A percentile compares a stretch with the other conserved stretches of the same genome.
These are phyloP conservation scores for Sporothrix euskadiensis DNA, from an alignment of 2,329 filamentous ascomycete species.

Conservation along the genomic window DNA sequence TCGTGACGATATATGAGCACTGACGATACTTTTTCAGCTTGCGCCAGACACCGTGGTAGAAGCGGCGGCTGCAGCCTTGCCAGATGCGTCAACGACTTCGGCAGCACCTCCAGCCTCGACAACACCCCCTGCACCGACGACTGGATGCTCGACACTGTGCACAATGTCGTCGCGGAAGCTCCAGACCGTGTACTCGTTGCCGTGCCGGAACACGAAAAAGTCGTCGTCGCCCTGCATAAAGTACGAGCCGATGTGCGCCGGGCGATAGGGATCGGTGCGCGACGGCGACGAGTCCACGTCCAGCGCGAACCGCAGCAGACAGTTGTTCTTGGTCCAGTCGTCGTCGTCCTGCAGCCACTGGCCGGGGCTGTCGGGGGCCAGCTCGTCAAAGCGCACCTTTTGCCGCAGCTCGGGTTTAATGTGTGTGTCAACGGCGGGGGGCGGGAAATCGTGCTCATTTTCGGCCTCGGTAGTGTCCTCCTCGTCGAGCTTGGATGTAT, in stretches of 20 bases:
- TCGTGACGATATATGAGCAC: not conserved
- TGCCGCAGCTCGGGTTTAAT: conserved; percentile 14
- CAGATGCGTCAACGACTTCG: not conserved
- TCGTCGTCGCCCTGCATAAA: conserved; percentile 32
- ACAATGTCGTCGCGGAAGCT: conserved; percentile 25
- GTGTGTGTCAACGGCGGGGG: not conserved
- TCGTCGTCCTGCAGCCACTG: conserved; percentile 30
- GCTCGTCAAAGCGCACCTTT: conserved; percentile 21
- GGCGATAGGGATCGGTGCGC: not conserved
- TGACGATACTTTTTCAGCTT: not conserved
- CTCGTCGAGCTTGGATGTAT: conserved; percentile 9
- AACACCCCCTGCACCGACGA: not conserved
- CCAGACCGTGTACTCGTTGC: conserved; percentile 31
- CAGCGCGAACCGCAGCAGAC: conserved; percentile 31
- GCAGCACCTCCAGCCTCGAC: not conserved
- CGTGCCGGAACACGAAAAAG: conserved; percentile 29
- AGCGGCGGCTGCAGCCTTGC: not conserved
- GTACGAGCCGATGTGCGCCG: conserved; percentile 27
- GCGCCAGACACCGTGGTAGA: too few relatives aligned
- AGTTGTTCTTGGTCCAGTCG: conserved; percentile 28
- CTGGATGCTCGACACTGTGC: not conserved
- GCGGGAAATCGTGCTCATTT: not conserved
- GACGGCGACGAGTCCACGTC: conserved; percentile 27
- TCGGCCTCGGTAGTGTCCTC: not conserved
- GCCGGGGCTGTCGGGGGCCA: conserved; percentile 13